These are phyloP conservation scores for Amphicarpaea edgeworthii DNA, from an alignment of 306 rosid species.

Conservation along the genomic window DNA sequence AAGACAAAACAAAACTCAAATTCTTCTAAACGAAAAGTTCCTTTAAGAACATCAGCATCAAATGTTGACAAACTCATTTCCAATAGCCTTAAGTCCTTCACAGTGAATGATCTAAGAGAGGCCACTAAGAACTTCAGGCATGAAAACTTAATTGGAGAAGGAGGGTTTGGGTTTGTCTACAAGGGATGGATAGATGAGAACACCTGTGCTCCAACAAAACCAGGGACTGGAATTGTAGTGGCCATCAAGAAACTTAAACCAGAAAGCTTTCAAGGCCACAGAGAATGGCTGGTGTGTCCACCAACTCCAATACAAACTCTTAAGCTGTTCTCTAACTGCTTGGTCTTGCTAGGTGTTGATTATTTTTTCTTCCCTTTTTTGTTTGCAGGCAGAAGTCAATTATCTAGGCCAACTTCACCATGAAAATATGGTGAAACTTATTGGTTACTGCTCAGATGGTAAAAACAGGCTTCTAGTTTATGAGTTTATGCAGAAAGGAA, in stretches of 20 bases:
- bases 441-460: constrained; percentile 85
- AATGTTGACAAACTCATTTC: constrained; percentile 48
- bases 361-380: constrained; percentile 11
- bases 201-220: constrained; percentile 77
- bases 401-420: constrained; percentile 90
- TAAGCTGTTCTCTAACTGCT: constrained; percentile 14
- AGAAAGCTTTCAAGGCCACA: constrained; percentile 96
- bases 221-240: constrained; percentile 87
- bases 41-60: constrained; percentile 40
- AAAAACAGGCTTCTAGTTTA: constrained; percentile 89
- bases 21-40: constrained; percentile 30
- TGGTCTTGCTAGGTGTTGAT: constrained; percentile 33
- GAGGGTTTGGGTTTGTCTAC: constrained; percentile 89
- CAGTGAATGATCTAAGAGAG: constrained; percentile 74
- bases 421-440: constrained; percentile 86
- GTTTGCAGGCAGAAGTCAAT: constrained; percentile 89
- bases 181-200: constrained; percentile 93
- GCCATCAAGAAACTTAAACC: constrained; percentile 90
- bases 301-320: constrained; percentile 32
- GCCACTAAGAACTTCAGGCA: constrained; percentile 81
- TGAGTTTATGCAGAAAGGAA: constrained; percentile 90
- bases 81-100: constrained; percentile 67
- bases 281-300: constrained; percentile 91
- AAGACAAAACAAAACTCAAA: constrained; percentile 51
- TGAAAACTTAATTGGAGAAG: constrained; percentile 85